Percentiles rank a stretch among this genome's conserved stretches.
These are phyloP conservation scores for Xylogone sp. DNA, from an alignment of 2,329 filamentous ascomycete species.

Conservation along the genomic window DNA sequence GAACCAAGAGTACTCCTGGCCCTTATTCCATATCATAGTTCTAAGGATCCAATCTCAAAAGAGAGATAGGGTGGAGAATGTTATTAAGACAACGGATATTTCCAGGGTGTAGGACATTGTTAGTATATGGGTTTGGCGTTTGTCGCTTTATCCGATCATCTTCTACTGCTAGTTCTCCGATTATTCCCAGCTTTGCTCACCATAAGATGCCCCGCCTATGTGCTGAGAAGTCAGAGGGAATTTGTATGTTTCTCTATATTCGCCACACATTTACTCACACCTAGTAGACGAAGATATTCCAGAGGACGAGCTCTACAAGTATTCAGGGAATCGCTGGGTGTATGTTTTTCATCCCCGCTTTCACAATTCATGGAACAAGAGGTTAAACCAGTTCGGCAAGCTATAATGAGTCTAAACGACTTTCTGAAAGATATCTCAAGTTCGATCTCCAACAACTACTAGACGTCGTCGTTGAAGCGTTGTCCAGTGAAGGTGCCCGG, in stretches of 20 bases:
- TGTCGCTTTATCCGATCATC: no score
- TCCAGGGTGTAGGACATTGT: no score
- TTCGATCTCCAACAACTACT: constrained; percentile 6
- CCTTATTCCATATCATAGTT: no score
- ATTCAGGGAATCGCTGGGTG: constrained; percentile 9
- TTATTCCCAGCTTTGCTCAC: no score
- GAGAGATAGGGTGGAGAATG: no score
- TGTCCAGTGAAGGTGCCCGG: constrained; percentile 1
- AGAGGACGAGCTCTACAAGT: constrained; percentile 4
- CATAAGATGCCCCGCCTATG: constrained; percentile 5
- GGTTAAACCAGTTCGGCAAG: not conserved
- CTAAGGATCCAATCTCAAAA: no score
- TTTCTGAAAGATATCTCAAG: constrained; percentile 7
- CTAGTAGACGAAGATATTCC: constrained; percentile 4
- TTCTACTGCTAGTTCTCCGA: no score
- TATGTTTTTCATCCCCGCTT: constrained; percentile 3
- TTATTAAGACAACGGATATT: no score
- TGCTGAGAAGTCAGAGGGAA: constrained; percentile 3
- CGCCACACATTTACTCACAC: not conserved
- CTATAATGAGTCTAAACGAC: constrained; percentile 4
- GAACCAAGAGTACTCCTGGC: no score
- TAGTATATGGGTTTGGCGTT: no score
- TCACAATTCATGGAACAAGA: not conserved
- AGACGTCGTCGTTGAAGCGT: constrained; percentile 3
- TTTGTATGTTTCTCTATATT: constrained; percentile 1